Evolutionary conservation across 805 yeast species (phyloP).

Genomic region (Limtongia smithiae): DNA sequence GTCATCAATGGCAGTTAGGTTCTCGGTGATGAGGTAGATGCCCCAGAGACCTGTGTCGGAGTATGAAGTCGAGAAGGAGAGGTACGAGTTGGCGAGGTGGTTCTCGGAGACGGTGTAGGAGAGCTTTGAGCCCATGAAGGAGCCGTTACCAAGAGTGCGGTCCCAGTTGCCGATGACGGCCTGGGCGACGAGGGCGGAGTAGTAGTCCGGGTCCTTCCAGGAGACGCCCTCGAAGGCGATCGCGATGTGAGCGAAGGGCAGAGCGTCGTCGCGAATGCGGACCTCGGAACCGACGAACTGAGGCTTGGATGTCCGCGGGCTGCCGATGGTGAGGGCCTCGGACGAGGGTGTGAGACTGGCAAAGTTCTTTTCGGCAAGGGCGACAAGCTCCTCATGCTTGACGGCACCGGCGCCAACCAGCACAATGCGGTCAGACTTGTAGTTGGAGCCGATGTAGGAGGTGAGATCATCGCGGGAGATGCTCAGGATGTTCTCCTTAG

Average conservation of each 20-base stretch:
- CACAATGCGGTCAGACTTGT: conserved; percentile 96
- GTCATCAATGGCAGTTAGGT: conserved; percentile 58
- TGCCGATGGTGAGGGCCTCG: conserved; percentile 65
- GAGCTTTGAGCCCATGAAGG: conserved; percentile 80
- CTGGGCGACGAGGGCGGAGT: conserved; percentile 92
- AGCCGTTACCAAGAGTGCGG: conserved; percentile 79
- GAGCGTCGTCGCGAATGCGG: conserved; percentile 71
- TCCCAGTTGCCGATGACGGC: conserved; percentile 98
- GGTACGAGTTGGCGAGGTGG: conserved; percentile 81
- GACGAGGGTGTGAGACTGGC: conserved; percentile 47
- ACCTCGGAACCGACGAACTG: conserved; percentile 82
- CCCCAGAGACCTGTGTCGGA: conserved; percentile 99
- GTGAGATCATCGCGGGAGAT: conserved; percentile 73
- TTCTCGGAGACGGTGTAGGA: conserved; percentile 61
- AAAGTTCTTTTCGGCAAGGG: conserved; percentile 70
- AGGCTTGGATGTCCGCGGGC: conserved; percentile 69
- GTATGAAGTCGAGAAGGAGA: conserved; percentile 95
- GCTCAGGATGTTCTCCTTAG: conserved; percentile 79
- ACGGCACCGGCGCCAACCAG: conserved; percentile 94
- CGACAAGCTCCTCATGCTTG: conserved; percentile 77
- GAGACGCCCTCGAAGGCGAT: conserved; percentile 96
- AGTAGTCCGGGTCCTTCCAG: conserved; percentile 94
- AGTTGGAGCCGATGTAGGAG: conserved; percentile 76
- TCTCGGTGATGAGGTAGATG: conserved; percentile 82
- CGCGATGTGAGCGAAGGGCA: conserved; percentile 89